These are phyloP conservation scores for Chytriomyces sp. DNA, from an alignment of 192 early-diverging fungal species.

Conservation along the genomic window DNA sequence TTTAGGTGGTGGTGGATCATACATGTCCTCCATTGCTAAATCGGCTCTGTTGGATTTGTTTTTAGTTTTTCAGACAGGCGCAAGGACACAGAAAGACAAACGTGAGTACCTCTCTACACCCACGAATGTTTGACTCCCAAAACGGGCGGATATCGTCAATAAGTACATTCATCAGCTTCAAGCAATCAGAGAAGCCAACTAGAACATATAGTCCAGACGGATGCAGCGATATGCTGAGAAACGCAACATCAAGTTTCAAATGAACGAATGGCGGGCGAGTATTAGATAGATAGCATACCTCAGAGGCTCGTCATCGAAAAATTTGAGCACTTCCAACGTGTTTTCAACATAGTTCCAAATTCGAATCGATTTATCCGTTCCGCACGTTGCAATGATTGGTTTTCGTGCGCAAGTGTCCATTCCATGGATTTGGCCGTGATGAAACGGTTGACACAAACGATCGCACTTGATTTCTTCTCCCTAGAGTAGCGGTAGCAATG, in stretches of 20 bases:
- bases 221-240: slow-evolving; percentile 57
- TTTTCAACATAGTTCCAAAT: slow-evolving; percentile 73
- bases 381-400: slow-evolving; percentile 64
- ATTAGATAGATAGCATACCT: slow-evolving; percentile 34
- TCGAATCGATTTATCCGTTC: slow-evolving; percentile 57
- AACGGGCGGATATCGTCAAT: slow-evolving; percentile 63
- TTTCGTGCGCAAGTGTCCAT: slow-evolving; percentile 63
- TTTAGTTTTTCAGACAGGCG: background rate
- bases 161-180: slow-evolving; percentile 63
- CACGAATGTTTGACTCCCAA: slow-evolving; percentile 58
- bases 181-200: slow-evolving; percentile 56
- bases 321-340: slow-evolving; percentile 56
- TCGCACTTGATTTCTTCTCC: slow-evolving; percentile 55
- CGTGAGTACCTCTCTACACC: slow-evolving; percentile 54
- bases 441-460: slow-evolving; percentile 55
- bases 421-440: slow-evolving; percentile 53
- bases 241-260: slow-evolving; percentile 28
- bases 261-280: background rate
- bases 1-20: background rate
- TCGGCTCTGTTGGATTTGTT: slow-evolving; percentile 46
- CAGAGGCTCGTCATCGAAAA: slow-evolving; percentile 56
- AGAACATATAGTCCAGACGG: slow-evolving; percentile 63
- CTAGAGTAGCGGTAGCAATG: slow-evolving; percentile 16
- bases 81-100: background rate
- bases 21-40: slow-evolving; percentile 62